Base-by-base conservation (phyloP, 2,329 filamentous ascomycete genomes). In the Curvularia verruculosa region DNA sequence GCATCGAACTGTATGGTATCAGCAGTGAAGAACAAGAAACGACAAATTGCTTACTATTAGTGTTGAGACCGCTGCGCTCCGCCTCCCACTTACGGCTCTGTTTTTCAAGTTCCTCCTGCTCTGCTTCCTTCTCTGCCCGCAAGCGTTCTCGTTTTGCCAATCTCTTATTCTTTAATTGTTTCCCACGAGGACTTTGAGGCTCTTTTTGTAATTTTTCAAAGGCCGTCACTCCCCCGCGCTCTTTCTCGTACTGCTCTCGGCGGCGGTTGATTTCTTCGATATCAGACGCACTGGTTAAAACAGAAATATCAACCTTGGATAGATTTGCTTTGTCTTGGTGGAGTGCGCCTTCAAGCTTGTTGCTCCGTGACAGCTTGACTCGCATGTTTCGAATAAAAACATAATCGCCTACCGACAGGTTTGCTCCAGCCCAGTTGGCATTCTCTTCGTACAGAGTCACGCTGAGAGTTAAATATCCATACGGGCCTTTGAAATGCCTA, bases 391-490 rank as follows among this genome's bases (percentile, higher is more conserved):
- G 82, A 5, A 97, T 75, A 3, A 77, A 77, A 2, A 96, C 77
- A 81, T 89, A 88, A 23, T 86, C 79, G 3, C 85, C 84, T n/a
- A 78, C 73, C 2, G 80, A 77, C 24, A 95, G 77, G 6, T 85
- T 73, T 0, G 81, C 69, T 15, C 80, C 81, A n/a, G 88, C 82
- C 60, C 79, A 85, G 1, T 71, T 66, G 1, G 87, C 85, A 72
- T 96, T 89, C 0, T 85, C 84, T 13, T 88, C 86, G 73, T 82
- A 96, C 26, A 90, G 82, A 26, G 86, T 89, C 23, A 97, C 77
- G 65, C 88, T 87, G 50, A 97, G 80, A 1, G 87, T 88, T 69
- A 84, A 80, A 67, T 87, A 87, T 2, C 92, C 93, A 64, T 80
- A 88, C 0, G 93, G 93, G 0, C 92, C 92, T 1, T 80, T 78